phyloP scores from a whole-genome alignment of 768 basidiomycete genomes.

The Pleurotus tuber-regium region DNA sequence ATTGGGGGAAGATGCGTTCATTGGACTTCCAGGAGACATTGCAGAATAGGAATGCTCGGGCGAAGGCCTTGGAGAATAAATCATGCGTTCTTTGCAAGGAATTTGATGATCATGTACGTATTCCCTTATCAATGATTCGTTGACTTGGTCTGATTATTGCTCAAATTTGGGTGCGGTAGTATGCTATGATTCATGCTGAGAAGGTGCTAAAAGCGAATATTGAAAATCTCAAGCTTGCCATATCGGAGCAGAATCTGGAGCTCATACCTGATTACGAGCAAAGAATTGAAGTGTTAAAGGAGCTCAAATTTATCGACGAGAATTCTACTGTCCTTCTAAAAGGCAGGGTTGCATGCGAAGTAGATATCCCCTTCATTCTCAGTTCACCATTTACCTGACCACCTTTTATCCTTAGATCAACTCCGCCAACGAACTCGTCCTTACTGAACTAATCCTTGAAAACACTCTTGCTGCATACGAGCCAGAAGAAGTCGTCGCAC shows the following conservation, averaged over 20 bases:
- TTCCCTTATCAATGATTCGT: conserved; percentile 7
- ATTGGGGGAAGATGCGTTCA: conserved; percentile 80
- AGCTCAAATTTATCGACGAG: conserved; percentile 91
- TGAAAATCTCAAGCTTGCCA: conserved; percentile 71
- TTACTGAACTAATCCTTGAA: conserved; percentile 96
- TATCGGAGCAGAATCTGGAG: conserved; percentile 97
- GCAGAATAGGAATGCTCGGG: conserved; percentile 51
- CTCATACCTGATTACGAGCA: conserved; percentile 97
- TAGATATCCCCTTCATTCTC: conserved; percentile 25
- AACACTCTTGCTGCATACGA: conserved; percentile 90
- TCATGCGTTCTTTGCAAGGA: conserved; percentile 60
- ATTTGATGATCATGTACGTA: conserved; percentile 75
- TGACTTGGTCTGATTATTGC: background rate
- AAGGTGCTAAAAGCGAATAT: conserved; percentile 75
- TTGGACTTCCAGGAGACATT: conserved; percentile 90
- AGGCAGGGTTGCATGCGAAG: conserved; percentile 98
- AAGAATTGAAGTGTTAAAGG: conserved; percentile 85
- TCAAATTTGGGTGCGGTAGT: conserved; percentile 48
- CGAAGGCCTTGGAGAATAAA: conserved; percentile 37
- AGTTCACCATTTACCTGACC: too few species aligned
- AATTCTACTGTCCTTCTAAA: conserved; percentile 95
- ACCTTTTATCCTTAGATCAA: conserved; percentile 68
- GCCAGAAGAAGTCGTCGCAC: conserved; percentile 93
- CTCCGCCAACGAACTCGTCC: conserved; percentile 93
- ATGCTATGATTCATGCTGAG: conserved; percentile 68